These are phyloP conservation scores for Epichloe baconii DNA, from an alignment of 2,329 filamentous ascomycete species.

Conservation along the genomic window DNA sequence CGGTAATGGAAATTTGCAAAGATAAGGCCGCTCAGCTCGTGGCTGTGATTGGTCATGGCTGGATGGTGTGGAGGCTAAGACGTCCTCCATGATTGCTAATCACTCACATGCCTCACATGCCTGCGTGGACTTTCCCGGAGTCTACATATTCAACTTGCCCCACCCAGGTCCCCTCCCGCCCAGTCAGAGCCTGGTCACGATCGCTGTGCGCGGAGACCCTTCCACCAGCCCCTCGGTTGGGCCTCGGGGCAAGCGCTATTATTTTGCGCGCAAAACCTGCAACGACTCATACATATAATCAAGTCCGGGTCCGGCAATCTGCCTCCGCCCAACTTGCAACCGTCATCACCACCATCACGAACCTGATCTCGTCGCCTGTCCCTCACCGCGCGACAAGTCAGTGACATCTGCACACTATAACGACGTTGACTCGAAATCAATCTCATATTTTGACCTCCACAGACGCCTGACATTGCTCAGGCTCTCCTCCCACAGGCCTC, in stretches of 20 bases:
- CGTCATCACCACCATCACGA: constrained; percentile 1
- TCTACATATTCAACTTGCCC: not conserved
- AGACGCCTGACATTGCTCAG: not conserved
- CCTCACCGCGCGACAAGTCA: not conserved
- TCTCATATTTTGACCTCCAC: not conserved
- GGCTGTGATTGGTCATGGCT: too few relatives aligned
- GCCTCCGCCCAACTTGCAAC: not conserved
- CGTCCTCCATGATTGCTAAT: too few relatives aligned
- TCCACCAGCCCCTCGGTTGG: constrained; percentile 4
- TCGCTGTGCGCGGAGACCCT: not conserved
- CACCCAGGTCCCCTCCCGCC: not conserved
- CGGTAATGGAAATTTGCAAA: too few relatives aligned
- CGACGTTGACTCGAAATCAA: not conserved
- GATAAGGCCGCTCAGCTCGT: too few relatives aligned
- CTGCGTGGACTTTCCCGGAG: not conserved
- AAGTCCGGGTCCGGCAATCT: not conserved
- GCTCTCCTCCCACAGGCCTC: too few relatives aligned
- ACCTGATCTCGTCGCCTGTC: not conserved
- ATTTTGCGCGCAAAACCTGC: constrained; percentile 4
- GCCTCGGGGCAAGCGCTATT: not conserved
- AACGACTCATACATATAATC: constrained; percentile 1
- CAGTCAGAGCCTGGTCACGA: too few relatives aligned
- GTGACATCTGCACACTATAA: not conserved
- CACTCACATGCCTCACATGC: too few relatives aligned
- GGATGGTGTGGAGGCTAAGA: too few relatives aligned